These are phyloP conservation scores for Globisporangium spinosum DNA, from an alignment of 352 stramenopile genomes.

Conservation along the genomic window DNA sequence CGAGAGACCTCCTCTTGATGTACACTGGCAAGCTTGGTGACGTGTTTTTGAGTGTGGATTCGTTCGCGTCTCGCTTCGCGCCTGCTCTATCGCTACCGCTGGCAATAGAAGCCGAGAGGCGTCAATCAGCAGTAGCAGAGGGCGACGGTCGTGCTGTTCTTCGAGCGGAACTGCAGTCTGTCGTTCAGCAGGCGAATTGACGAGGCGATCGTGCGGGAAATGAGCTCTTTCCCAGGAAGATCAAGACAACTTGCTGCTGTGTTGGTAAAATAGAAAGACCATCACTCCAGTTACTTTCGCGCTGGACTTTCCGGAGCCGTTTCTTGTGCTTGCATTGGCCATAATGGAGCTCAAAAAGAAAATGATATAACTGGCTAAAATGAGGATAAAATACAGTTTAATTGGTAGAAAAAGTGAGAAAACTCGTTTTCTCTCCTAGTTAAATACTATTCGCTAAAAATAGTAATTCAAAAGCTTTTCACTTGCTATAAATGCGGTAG, in stretches of 20 bases:
- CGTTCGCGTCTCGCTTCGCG: background rate
- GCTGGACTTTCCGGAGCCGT: constrained; percentile 14
- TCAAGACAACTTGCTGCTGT: background rate
- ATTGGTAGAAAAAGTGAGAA: background rate
- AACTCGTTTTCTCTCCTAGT: background rate
- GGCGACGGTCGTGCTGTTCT: background rate
- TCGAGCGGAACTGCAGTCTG: background rate
- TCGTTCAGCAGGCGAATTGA: background rate
- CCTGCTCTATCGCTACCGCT: background rate
- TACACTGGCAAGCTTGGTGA: background rate
- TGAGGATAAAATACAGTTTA: background rate
- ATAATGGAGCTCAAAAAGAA: background rate
- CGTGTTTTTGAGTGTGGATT: background rate
- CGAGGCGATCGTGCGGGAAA: background rate
- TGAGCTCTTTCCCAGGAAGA: background rate
- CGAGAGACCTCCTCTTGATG: background rate
- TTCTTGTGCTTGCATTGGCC: background rate
- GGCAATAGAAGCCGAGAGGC: background rate
- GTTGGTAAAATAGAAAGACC: constrained; percentile 8
- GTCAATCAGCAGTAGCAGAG: background rate
- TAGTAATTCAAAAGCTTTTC: background rate
- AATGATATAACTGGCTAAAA: background rate
- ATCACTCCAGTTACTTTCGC: constrained; percentile 10
- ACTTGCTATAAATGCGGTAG: constrained; percentile 23
- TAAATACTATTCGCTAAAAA: constrained; percentile 11